Percentiles rank a stretch among this genome's conserved stretches.
These are phyloP conservation scores for Leccinum rimulosum DNA, from an alignment of 768 basidiomycete genomes.

Conservation along the genomic window DNA sequence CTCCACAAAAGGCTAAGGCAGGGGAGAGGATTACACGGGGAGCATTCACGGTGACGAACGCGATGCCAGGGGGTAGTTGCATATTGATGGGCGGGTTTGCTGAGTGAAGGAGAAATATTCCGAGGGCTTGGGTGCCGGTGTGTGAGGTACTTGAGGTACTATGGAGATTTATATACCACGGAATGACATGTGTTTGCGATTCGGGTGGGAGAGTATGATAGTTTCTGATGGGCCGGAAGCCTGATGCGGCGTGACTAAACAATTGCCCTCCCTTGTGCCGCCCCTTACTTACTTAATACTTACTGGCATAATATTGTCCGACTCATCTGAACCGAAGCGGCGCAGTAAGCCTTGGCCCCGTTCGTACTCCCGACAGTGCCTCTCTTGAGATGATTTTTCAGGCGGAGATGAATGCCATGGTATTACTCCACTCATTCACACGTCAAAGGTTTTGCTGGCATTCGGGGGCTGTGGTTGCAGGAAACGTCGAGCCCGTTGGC, in stretches of 20 bases:
- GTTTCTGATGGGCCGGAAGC: not conserved
- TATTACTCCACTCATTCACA: not conserved
- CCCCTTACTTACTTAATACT: too few species aligned
- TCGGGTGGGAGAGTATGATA: not conserved
- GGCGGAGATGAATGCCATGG: not conserved
- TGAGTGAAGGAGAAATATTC: not conserved
- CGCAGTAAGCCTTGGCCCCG: not conserved
- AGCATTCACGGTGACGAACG: constrained; percentile 26
- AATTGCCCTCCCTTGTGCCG: not conserved
- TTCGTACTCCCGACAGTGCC: too few species aligned
- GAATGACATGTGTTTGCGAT: constrained; percentile 10
- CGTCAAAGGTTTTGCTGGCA: not conserved
- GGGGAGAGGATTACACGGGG: constrained; percentile 22
- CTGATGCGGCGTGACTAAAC: not conserved
- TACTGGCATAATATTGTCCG: too few species aligned
- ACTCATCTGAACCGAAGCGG: not conserved
- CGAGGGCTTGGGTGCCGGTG: not conserved
- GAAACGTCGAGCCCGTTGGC: not conserved
- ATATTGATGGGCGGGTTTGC: constrained; percentile 11
- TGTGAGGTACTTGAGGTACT: not conserved
- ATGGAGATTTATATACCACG: constrained; percentile 5
- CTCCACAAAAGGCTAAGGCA: constrained; percentile 14
- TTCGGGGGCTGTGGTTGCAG: not conserved
- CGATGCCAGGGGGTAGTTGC: constrained; percentile 35
- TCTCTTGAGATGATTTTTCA: not conserved